Evolutionary conservation across 2,329 filamentous ascomycete species (phyloP), one percentile per base, ranked within the genome.

Genomic region (Aspergillus novofumigatus): DNA sequence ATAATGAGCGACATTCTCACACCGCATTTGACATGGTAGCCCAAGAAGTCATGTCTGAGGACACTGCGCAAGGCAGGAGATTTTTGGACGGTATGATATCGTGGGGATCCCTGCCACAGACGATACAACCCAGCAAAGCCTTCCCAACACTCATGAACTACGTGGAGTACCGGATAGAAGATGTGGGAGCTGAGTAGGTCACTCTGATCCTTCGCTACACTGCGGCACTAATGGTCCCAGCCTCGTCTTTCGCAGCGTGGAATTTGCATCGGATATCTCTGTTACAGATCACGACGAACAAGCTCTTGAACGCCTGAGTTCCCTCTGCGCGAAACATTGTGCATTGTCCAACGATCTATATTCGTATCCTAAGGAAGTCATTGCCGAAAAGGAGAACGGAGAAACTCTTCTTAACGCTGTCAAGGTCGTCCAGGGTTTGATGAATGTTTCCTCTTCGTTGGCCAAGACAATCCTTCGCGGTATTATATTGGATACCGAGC

Each of bases 291-390:
- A 26, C 11, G 51, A 57, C 4, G 6, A 21, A 11, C 26, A 52
- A n/a, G 25, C 21, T 6, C 4, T 55, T 11, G 14, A 21, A 3
- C 23, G 17, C 1, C n/a, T 62, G 14, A 26, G 42, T 25, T 23
- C 41, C 35, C 52, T 60, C 4, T 62, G 58, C 42, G 56, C 53
- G 20, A 54, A 52, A 20, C 61, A 63, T 26, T 51, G 52, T 20
- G 49, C 61, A 21, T 52, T 63, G 2, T 53, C 56, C 8, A 63
- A 63, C 23, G 61, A 62, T 28, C 49, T 62, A 5, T 63, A 63
- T 23, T 63, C 61, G 1, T 62, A 59, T 28, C 50, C 48, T 1
- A 63, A 63, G 41, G 59, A 63, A 35, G 52, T 35, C 1, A n/a
- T 48, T 2, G 59, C 53, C 7, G 52, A 59, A 26, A 21, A 29